Percentiles rank a stretch among this genome's conserved stretches.
These are phyloP conservation scores for Postia placenta DNA, from an alignment of 768 basidiomycete species.

Conservation along the genomic window DNA sequence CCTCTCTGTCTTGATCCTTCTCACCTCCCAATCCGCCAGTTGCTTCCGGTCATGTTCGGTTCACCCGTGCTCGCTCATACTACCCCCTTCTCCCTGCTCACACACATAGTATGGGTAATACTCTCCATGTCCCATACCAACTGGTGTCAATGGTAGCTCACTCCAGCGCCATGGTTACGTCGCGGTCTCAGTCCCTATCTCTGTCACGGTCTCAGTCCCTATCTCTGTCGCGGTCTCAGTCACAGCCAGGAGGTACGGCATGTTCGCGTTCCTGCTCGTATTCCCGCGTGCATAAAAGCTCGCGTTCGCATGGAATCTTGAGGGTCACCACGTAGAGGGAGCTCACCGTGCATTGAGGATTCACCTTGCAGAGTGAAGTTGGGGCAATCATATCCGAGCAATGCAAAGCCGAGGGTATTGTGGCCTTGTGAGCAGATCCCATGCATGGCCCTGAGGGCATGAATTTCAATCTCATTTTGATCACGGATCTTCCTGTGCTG, in stretches of 20 bases:
- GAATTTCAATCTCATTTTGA: slow-evolving; percentile 82
- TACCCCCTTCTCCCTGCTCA: too few species aligned
- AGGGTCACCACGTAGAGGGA: neutral
- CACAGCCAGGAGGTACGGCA: slow-evolving; percentile 20
- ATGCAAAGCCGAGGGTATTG: slow-evolving; percentile 22
- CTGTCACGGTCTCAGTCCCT: slow-evolving; percentile 24
- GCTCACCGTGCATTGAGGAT: too few species aligned
- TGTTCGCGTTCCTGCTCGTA: too few species aligned
- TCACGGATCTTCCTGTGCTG: slow-evolving; percentile 83
- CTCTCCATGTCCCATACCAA: slow-evolving; percentile 21
- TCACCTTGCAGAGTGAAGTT: slow-evolving; percentile 11
- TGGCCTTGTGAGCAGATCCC: too few species aligned
- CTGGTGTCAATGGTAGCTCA: slow-evolving; percentile 20
- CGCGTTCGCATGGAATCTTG: neutral
- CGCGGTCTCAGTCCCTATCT: slow-evolving; percentile 26
- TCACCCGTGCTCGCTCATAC: slow-evolving; percentile 25
- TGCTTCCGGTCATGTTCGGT: slow-evolving; percentile 21
- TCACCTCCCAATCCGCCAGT: slow-evolving; percentile 36
- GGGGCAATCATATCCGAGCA: slow-evolving; percentile 22
- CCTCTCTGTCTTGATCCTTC: slow-evolving; percentile 53
- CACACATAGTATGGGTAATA: slow-evolving; percentile 33
- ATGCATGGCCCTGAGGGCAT: slow-evolving; percentile 41
- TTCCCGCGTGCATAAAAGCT: slow-evolving; percentile 8
- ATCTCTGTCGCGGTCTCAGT: slow-evolving; percentile 23
- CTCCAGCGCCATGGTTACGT: slow-evolving; percentile 20